Evolutionary conservation across 805 yeast genomes (phyloP), one percentile per base, ranked within the genome.

Genomic region (Kazachstania africana): DNA sequence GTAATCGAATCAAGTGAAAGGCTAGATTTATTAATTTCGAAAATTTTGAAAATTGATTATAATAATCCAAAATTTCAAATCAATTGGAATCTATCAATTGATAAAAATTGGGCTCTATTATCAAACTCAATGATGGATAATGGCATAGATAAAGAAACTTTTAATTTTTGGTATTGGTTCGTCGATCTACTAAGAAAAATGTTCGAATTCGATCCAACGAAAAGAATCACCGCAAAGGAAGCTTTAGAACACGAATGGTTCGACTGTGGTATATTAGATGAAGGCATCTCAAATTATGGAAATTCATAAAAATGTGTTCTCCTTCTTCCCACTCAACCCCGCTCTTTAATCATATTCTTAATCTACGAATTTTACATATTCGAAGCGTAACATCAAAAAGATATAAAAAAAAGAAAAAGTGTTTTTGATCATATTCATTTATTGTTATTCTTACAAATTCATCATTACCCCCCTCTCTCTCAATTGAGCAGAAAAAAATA

Each of bases 231-330:
- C 2, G 94, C 88, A 4, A 69, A 66, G 36, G 78, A 78, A 39
- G 91, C 93, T 0, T 63, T 83, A 42, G 65, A 67, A 36, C 94
- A 83, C 54, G 84, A 82, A 29, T 91, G 95, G 81, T 76, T 93
- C 53, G 64, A 66, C 40, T 62, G 66, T 36, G 78, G 78, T 17
- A 65, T 72, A 29, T 54, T 64, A 40, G 79, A 72, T 53, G 77
- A 70, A 37, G 78, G 74, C 21, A 54, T 50, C 19, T 37, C 55
- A 29, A 43, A 45, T 35, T 52, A 43, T 31, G 52, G 31, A 23
- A 23, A 31, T n/a, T n/a, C n/a, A n/a, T 29, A 33, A n/a, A n/a
- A n/a, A n/a, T n/a, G n/a, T n/a, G n/a, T n/a, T n/a, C n/a, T n/a
- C n/a, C n/a, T n/a, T n/a, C n/a, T n/a, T n/a, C n/a, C n/a, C n/a